Percentiles rank a stretch among this genome's conserved stretches.
phyloP scores from a whole-genome alignment of 2,329 filamentous ascomycete genomes.

The Parastagonospora avenae region DNA sequence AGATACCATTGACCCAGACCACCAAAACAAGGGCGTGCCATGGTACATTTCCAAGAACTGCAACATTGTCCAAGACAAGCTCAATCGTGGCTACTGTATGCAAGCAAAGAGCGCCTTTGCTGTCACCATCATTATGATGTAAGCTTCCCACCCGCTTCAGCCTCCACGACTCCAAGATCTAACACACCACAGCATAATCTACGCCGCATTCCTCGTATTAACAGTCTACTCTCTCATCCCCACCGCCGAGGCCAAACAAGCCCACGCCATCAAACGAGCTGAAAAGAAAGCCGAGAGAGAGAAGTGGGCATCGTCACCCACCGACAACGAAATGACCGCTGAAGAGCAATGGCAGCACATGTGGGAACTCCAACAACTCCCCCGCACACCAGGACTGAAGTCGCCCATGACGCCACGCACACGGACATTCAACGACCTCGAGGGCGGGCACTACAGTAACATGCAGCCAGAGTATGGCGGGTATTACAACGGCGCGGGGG shows the following conservation, averaged over 20 bases:
- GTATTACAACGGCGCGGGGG: slow-evolving; percentile 13
- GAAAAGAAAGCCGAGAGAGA: slow-evolving; percentile 45
- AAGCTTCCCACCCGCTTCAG: slow-evolving; percentile 44
- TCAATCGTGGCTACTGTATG: slow-evolving; percentile 63
- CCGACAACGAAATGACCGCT: slow-evolving; percentile 40
- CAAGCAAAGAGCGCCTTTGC: slow-evolving; percentile 72
- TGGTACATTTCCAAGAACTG: slow-evolving; percentile 81
- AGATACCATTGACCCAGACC: slow-evolving; percentile 69
- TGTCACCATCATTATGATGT: slow-evolving; percentile 70
- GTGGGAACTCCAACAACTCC: slow-evolving; percentile 49
- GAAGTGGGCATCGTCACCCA: slow-evolving; percentile 36
- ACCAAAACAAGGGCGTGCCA: slow-evolving; percentile 65
- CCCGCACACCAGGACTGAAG: slow-evolving; percentile 40
- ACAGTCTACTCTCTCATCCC: slow-evolving; percentile 62
- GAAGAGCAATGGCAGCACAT: slow-evolving; percentile 50
- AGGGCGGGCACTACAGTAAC: slow-evolving; percentile 16
- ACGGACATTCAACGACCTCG: slow-evolving; percentile 37
- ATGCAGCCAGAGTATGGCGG: slow-evolving; percentile 12
- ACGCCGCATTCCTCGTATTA: slow-evolving; percentile 63
- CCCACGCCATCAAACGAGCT: slow-evolving; percentile 31
- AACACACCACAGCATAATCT: slow-evolving; percentile 58
- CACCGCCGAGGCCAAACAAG: slow-evolving; percentile 35
- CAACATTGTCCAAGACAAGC: slow-evolving; percentile 61
- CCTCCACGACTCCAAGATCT: neutral
- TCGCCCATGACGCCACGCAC: slow-evolving; percentile 43